Evolutionary conservation across 371 early-diverging fungal genomes (phyloP), one percentile per base, ranked within the genome.

Genomic region (Actinomortierella wolfii): DNA sequence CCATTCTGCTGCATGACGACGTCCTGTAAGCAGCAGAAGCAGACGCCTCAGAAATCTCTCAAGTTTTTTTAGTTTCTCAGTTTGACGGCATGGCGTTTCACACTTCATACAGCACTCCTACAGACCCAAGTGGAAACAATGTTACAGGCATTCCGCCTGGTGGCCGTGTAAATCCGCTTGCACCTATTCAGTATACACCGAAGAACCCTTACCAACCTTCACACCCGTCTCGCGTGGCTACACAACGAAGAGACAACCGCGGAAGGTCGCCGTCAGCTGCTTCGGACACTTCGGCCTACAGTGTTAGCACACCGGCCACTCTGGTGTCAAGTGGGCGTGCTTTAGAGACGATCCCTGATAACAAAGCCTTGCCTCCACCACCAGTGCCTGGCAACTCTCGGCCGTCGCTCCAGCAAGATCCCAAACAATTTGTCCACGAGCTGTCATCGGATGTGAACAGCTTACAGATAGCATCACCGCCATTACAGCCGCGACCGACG

Each of bases 181-280:
- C 52, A 0, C 73, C 67, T 20, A 67, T 73, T 24, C 13, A 62
- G 14, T 73, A 73, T 51, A 73, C 58, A 1, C 73, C 73, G 6
- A 58, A 61, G 39, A 66, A 61, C n/a, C 61, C 73, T 9, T 73
- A 73, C 26, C 59, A 66, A 0, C 66, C 71, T 25, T 55, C 61
- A n/a, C 17, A 24, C 3, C 20, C 56, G 34, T 2, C 57, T 45
- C 39, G 2, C 29, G 54, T 17, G 40, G 11, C 53, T 48, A 23
- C 29, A 9, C 3, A 62, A 57, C 28, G 63, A 59, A 49, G 59
- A 34, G 34, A 34, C 34, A 34, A 34, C 34, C 34, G 34, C 11
- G 34, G 34, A 4, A 34, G 34, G 34, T 34, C 34, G 34, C 40
- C 17, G 51, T 9, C 51, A 61, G 14, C 57, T 61, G 1, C 41